These are phyloP conservation scores for Phaeoacremonium minimum DNA, from an alignment of 2,329 filamentous ascomycete genomes.

Conservation along the genomic window DNA sequence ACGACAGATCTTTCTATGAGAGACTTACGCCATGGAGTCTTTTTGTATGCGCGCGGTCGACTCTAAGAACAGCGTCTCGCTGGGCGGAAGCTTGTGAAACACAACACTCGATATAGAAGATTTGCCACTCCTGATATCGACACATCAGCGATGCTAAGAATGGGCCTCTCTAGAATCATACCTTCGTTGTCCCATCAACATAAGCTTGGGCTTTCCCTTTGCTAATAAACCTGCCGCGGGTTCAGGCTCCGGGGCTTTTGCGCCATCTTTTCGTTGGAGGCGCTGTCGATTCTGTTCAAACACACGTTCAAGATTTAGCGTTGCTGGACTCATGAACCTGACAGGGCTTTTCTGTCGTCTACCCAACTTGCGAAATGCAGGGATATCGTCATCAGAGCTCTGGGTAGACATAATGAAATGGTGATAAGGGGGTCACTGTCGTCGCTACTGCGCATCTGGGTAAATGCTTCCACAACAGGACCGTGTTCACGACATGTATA, in stretches of 20 bases:
- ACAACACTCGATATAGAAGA: slow-evolving; percentile 98
- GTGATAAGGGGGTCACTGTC: too few species aligned
- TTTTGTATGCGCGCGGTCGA: slow-evolving; percentile 93
- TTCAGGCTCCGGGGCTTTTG: slow-evolving; percentile 32
- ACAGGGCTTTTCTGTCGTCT: too few species aligned
- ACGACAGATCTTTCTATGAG: background rate
- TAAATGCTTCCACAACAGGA: too few species aligned
- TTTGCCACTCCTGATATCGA: slow-evolving; percentile 88
- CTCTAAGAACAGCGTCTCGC: slow-evolving; percentile 92
- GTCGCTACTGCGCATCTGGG: too few species aligned
- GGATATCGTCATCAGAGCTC: too few species aligned
- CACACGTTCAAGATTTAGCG: slow-evolving; percentile 60
- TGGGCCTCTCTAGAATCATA: too few species aligned
- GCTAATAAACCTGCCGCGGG: slow-evolving; percentile 38
- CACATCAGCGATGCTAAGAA: too few species aligned
- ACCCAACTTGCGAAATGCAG: too few species aligned
- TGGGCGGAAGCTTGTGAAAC: slow-evolving; percentile 96
- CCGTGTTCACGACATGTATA: too few species aligned
- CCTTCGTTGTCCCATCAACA: slow-evolving; percentile 96
- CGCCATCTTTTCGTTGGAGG: slow-evolving; percentile 43
- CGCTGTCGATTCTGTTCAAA: slow-evolving; percentile 56
- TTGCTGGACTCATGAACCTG: slow-evolving; percentile 48
- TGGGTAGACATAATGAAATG: slow-evolving; percentile 20
- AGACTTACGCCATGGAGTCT: slow-evolving; percentile 83
- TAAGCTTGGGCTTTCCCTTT: slow-evolving; percentile 74